phyloP scores from a whole-genome alignment of 2,329 filamentous ascomycete species.

The Alternaria longipes region DNA sequence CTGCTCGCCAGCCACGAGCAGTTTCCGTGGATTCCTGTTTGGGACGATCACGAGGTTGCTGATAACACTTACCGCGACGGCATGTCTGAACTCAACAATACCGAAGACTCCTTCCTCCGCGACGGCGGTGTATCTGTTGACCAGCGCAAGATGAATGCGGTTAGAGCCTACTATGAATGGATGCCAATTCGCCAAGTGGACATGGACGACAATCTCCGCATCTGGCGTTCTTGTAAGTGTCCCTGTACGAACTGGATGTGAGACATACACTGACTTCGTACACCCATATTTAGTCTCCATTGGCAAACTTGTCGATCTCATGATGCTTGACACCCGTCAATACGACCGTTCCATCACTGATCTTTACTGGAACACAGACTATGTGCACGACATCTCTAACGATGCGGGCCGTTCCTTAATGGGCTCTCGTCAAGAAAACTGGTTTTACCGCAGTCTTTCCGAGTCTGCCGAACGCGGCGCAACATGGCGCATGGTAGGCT shows the following conservation, averaged over 20 bases:
- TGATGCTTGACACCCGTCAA: slow-evolving; percentile 56
- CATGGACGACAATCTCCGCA: slow-evolving; percentile 55
- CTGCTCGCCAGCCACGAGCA: slow-evolving; percentile 50
- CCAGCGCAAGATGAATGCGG: slow-evolving; percentile 59
- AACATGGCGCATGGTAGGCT: slow-evolving; percentile 75
- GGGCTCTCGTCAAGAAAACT: slow-evolving; percentile 76
- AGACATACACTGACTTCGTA: no score
- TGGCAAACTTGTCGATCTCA: slow-evolving; percentile 53
- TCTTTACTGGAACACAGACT: slow-evolving; percentile 67
- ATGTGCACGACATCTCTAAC: slow-evolving; percentile 69
- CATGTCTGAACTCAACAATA: slow-evolving; percentile 53
- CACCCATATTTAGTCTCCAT: slow-evolving; percentile 38
- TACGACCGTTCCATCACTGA: slow-evolving; percentile 57
- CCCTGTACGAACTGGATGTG: no score
- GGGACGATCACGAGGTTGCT: slow-evolving; percentile 57
- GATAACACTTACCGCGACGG: slow-evolving; percentile 56
- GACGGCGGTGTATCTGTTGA: slow-evolving; percentile 54
- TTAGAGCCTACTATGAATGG: slow-evolving; percentile 57
- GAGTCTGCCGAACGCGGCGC: slow-evolving; percentile 70
- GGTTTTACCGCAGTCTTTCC: slow-evolving; percentile 64
- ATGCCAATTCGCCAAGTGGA: slow-evolving; percentile 57
- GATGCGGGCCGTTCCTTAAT: slow-evolving; percentile 75
- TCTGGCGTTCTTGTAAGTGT: slow-evolving; percentile 49
- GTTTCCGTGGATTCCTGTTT: slow-evolving; percentile 56
- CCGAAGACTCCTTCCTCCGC: slow-evolving; percentile 53